These are phyloP conservation scores for Arxiozyma slooffiae DNA, from an alignment of 1,139 yeast genomes.

Conservation along the genomic window DNA sequence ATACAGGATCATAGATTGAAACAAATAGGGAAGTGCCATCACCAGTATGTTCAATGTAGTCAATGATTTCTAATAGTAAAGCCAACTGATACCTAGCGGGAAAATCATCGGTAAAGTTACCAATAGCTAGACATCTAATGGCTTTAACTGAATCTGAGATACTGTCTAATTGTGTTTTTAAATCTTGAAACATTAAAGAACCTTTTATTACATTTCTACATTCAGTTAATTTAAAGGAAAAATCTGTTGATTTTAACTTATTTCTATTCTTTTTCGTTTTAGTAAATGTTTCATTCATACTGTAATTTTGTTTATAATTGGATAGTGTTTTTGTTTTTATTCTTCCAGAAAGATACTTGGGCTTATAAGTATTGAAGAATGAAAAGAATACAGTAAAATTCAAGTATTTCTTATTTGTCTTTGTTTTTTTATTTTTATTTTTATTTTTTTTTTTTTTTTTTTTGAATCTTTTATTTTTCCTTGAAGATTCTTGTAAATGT, in stretches of 20 bases:
- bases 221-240: constrained; percentile 1
- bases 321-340: not conserved
- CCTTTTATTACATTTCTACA: constrained; percentile 15
- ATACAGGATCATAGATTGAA: constrained; percentile 58
- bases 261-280: not conserved
- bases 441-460: too few relatives aligned
- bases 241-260: constrained; percentile 5
- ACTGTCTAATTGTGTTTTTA: constrained; percentile 13
- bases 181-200: constrained; percentile 27
- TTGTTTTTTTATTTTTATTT: too few relatives aligned
- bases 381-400: too few relatives aligned
- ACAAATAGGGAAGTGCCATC: constrained; percentile 23
- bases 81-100: constrained; percentile 63
- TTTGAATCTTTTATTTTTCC: not conserved
- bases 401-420: too few relatives aligned
- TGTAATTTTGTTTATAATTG: not conserved
- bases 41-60: constrained; percentile 13
- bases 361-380: too few relatives aligned
- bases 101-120: constrained; percentile 48
- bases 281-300: not conserved
- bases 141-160: constrained; percentile 13
- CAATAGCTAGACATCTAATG: constrained; percentile 65
- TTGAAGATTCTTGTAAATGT: not conserved
- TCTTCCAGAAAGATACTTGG: not conserved
- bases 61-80: constrained; percentile 36